These are phyloP conservation scores for Cystobasidium pallidum DNA, from an alignment of 1,284 basidiomycete species.

Conservation along the genomic window DNA sequence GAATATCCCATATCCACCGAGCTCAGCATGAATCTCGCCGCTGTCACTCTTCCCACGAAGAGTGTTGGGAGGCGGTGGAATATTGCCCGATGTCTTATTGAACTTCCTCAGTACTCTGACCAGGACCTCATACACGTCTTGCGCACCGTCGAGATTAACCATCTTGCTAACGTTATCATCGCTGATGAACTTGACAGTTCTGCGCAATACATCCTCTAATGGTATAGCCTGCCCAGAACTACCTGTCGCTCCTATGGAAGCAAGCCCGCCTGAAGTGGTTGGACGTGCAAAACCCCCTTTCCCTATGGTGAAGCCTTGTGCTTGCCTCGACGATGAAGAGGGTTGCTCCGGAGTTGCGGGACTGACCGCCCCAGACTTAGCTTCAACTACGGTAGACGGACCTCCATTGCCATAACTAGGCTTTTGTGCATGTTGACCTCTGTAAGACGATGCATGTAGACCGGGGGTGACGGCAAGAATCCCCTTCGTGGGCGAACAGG, in stretches of 20 bases:
- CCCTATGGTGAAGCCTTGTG: conserved; percentile 61
- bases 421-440: conserved; percentile 41
- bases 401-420: conserved; percentile 7
- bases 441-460: conserved; percentile 13
- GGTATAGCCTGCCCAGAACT: conserved; percentile 57
- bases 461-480: background rate
- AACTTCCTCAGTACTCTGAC: conserved; percentile 86
- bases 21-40: conserved; percentile 62
- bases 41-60: conserved; percentile 57
- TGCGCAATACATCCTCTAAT: conserved; percentile 74
- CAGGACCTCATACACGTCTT: conserved; percentile 78
- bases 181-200: conserved; percentile 81
- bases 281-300: conserved; percentile 61
- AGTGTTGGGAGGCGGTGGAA: conserved; percentile 17
- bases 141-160: conserved; percentile 76
- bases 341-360: conserved; percentile 20
- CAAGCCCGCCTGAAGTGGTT: conserved; percentile 49
- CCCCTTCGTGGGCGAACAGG: conserved; percentile 24
- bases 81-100: conserved; percentile 62
- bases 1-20: conserved; percentile 83
- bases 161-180: conserved; percentile 74
- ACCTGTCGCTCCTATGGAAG: conserved; percentile 44
- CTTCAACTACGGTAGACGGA: conserved; percentile 32
- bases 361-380: background rate
- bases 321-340: conserved; percentile 15